Base-by-base conservation (phyloP, 1,284 basidiomycete genomes). In the Ganoderma boninense region DNA sequence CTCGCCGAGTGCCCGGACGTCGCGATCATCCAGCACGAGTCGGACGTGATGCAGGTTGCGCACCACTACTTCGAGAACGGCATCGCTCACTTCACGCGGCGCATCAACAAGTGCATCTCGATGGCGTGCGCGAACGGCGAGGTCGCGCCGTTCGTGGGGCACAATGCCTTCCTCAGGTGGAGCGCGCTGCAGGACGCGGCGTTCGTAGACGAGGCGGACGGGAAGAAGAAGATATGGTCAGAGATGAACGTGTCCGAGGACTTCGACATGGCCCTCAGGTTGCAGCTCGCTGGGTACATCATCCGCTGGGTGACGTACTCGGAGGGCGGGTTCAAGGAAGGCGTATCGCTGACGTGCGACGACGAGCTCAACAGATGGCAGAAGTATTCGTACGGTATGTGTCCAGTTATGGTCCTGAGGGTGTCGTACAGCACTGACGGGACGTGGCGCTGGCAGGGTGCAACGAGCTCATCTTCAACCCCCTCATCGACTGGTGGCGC, bases 91-190 rank as follows among this genome's bases (percentile, higher is more conserved):
- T 96, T 97, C 83, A 95, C 94, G 1, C 88, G 89, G 8, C 86
- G 93, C 35, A 94, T 95, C 80, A 93, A 95, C 81, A 86, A 85
- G 76, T 90, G 87, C 75, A 95, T 95, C 71, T 92, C 92, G 0
- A 87, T 93, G 84, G 88, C 89, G 35, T 91, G 89, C 71, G 90
- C 89, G 5, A 95, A 93, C 74, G 94, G 93, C 57, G 94, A 95
- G 80, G 89, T 92, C 38, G 92, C 95, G 0, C 94, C 94, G 1
- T 96, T 96, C 76, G 93, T 96, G 71, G 95, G 95, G 0, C 95
- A 96, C 80, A 96, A 96, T 71, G 95, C 94, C 1, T 96, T 95
- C 83, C 83, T 96, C 46, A 89, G 94, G 18, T 96, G 95, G 95
- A 87, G 87, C 6, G 95, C 95, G 1, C 82, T 96, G 7, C 95